Base-by-base conservation (phyloP, 768 basidiomycete genomes). In the Leccinum pellstonianum region DNA sequence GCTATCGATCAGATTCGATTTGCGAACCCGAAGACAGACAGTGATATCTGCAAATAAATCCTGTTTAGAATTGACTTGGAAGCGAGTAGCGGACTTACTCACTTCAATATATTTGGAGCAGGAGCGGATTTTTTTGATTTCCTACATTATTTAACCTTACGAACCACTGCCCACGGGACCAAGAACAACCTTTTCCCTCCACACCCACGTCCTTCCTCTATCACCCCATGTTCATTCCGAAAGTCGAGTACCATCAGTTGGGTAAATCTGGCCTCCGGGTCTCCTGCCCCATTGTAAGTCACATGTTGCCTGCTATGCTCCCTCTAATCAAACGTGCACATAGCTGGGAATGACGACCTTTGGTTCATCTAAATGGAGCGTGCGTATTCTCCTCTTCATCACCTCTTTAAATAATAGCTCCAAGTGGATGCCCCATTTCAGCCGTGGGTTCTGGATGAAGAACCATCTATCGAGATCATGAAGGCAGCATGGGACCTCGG, bases 401-500 rank as follows among this genome's bases (percentile, higher is more conserved):
- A 11, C 31, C 31, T 11, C 31, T 31, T 31, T 4, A 31, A 31
- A 31, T 31, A 31, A 46, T n/a, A 17, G 21, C 12, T 23, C 37
- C 12, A 55, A 37, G 23, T 29, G 14, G 5, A 14, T 23, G 15
- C 3, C 25, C 14, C 53, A 11, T 43, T 21, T 25, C 38, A 43
- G 54, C 10, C n/a, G 5, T 72, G 72, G 66, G 64, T 74, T 15
- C 59, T 72, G 5, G 70, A 63, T 1, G 73, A 73, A 55, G 68
- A 65, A 1, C 55, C 73, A n/a, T 70, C 73, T 0, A 55, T 73
- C 19, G 60, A 67, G 50, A 66, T 78, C 59, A 56, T 80, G 53
- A 77, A 77, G 58, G 67, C 70, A 10, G 79, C 79, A 4, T 79
- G 70, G 69, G 72, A 78, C 29, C 62, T 69, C 12, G 80, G 79